Base-by-base conservation (phyloP, 2,329 filamentous ascomycete species). In the Aspergillus cejpii region DNA sequence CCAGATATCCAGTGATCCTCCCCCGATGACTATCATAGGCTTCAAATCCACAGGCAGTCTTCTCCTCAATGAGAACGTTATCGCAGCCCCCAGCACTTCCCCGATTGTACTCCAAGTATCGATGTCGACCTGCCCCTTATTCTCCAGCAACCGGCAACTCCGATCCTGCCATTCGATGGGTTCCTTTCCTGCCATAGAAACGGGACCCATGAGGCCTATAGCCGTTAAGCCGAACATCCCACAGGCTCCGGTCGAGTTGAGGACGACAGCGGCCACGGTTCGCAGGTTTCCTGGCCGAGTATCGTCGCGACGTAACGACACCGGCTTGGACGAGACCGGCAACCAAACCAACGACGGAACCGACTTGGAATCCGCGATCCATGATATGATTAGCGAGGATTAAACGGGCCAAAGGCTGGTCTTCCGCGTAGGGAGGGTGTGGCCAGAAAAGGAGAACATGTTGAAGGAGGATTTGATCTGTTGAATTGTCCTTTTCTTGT, bases 91-190 rank as follows among this genome's bases (percentile, higher is more conserved):
- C 7, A 41, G 1, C 6, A 38, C 37, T 7, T 39, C 47, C 2
- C 38, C 49, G 21, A n/a, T 17, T 21, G 43, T 17, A 37, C 44
- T 45, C 47, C 47, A 52, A 17, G 19, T 26, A 43, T 52, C 50
- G 6, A 50, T 33, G n/a, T 37, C 48, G 24, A 77, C 56, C 67
- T 85, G 80, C 0, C 76, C 74, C 31, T 64, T 59, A 50, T 77
- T 83, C 63, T 77, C 77, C 34, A 81, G 53, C 39, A 85, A 57
- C 23, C 81, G 67, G 79, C 80, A 84, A 44, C 74, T 74, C 14
- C 81, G 70, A 57, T 84, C 80, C 55, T 75, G 64, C 80, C 80
- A 84, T 61, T 84, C 80, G 24, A 84, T 77, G 31, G 74, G 69
- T 52, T 79, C 73, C 12, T 71, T 68, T 0, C 75, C 78, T 42